Evolutionary conservation across 140 eudicot species (phyloP), one percentile per base, ranked within the genome.

Genomic region (Senecio squalidus): DNA sequence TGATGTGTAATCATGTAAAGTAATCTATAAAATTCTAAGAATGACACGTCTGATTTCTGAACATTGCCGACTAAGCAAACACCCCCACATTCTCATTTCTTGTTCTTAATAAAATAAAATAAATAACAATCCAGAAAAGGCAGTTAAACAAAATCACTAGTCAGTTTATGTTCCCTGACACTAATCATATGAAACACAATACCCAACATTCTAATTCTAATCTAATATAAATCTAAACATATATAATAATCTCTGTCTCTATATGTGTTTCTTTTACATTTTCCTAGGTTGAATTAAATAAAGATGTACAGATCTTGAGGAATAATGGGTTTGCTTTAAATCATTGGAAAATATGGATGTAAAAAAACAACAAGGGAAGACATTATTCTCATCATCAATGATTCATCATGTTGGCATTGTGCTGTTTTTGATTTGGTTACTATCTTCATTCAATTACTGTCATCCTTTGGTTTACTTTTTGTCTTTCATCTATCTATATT

Each of bases 341-440:
- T 58, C 17, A 11, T 17, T 0, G 4, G n/a, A n/a, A n/a, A n/a
- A n/a, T n/a, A n/a, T n/a, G n/a, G n/a, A n/a, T n/a, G n/a, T n/a
- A n/a, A n/a, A n/a, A n/a, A n/a, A n/a, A n/a, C n/a, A n/a, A n/a
- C n/a, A n/a, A n/a, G n/a, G n/a, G n/a, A n/a, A n/a, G n/a, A n/a
- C n/a, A n/a, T n/a, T n/a, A n/a, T n/a, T n/a, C n/a, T n/a, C n/a
- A n/a, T n/a, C n/a, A n/a, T n/a, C 98, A 41, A 70, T 92, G 7
- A 54, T 92, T 33, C 89, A 82, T 72, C 96, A 92, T 69, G 81
- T 87, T 47, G 77, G 81, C 72, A 58, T 92, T 77, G 93, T 92
- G 72, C 64, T 92, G 64, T 41, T 82, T 23, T 29, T 74, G 43
- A 79, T 88, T 10, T 92, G 96, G 96, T 27, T 76, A 16, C 82